Conservation (phyloP, 768 basidiomycete genomes). For the Collybia sordida region DNA sequence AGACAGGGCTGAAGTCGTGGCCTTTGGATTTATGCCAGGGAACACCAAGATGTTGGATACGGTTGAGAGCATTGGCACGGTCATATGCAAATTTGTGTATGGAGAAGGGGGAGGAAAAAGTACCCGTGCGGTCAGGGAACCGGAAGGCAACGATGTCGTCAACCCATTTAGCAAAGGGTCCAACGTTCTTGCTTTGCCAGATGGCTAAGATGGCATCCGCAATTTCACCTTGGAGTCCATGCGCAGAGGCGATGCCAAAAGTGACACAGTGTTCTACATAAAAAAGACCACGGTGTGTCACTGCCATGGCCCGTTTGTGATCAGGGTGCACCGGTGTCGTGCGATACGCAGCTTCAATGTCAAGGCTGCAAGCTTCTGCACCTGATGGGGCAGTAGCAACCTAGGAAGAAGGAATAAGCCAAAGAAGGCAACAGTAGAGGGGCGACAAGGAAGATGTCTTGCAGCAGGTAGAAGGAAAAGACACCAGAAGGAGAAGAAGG, state of each 20-base stretch:
- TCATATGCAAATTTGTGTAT: conserved; percentile 2
- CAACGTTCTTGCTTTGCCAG: conserved; percentile 11
- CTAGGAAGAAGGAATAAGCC: background rate
- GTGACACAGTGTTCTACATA: conserved; percentile 21
- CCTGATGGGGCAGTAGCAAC: conserved; percentile 12
- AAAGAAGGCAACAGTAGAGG: background rate
- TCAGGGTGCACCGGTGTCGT: conserved; percentile 23
- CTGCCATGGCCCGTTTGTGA: conserved; percentile 28
- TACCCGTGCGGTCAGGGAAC: conserved; percentile 2
- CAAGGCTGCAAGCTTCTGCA: conserved; percentile 22
- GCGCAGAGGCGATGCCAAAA: conserved; percentile 19
- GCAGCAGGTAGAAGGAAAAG: background rate
- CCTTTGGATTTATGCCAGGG: conserved; percentile 25
- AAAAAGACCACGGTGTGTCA: conserved; percentile 12
- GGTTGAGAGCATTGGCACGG: background rate
- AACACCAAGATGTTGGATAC: conserved; percentile 14
- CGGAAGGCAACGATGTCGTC: conserved; percentile 28
- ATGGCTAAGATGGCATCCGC: conserved; percentile 20
- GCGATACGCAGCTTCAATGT: conserved; percentile 30
- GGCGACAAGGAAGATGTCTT: background rate
- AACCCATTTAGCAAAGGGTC: conserved; percentile 25
- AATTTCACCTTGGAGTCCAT: conserved; percentile 20
- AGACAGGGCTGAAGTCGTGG: conserved; percentile 16
- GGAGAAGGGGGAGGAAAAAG: background rate
- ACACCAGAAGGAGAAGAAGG: background rate